These are phyloP conservation scores for Candida dendrica DNA, from an alignment of 805 yeast species.

Conservation along the genomic window DNA sequence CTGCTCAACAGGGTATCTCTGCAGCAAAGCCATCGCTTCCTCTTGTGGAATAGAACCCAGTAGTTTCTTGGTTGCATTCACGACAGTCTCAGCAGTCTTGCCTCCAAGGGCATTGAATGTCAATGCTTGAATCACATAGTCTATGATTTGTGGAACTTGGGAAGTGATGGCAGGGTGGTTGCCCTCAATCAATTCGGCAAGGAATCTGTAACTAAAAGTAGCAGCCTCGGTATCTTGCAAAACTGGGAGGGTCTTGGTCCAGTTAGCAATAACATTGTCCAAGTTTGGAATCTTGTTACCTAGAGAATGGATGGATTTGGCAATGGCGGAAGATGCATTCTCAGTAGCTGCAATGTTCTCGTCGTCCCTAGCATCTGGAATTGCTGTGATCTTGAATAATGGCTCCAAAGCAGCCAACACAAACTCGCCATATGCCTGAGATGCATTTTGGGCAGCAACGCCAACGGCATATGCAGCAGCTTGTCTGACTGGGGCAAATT, in stretches of 20 bases:
- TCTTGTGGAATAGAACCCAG: constrained; percentile 60
- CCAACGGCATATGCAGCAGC: constrained; percentile 84
- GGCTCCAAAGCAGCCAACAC: constrained; percentile 68
- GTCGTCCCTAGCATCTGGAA: constrained; percentile 79
- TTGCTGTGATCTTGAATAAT: constrained; percentile 61
- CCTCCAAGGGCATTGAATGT: constrained; percentile 62
- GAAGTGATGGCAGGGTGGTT: constrained; percentile 51
- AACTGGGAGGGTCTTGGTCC: constrained; percentile 82
- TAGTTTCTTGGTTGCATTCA: constrained; percentile 54
- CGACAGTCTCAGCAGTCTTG: constrained; percentile 59
- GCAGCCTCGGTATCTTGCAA: constrained; percentile 85
- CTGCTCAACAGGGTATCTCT: constrained; percentile 54
- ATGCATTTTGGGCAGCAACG: constrained; percentile 77
- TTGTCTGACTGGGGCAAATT: constrained; percentile 70
- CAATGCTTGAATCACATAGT: constrained; percentile 67
- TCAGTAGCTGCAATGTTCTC: constrained; percentile 86
- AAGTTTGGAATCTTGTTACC: constrained; percentile 54
- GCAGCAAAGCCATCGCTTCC: constrained; percentile 59
- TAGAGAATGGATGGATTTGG: constrained; percentile 67
- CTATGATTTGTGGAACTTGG: constrained; percentile 56
- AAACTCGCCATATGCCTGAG: constrained; percentile 51
- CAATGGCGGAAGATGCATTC: constrained; percentile 73
- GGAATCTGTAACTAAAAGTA: constrained; percentile 69
- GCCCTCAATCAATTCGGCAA: constrained; percentile 62
- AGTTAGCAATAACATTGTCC: constrained; percentile 56